A percentile compares a stretch with the other conserved stretches of the same genome.
Evolutionary conservation across 75 land plant species (phyloP).

Genomic region (Adiantum capillusveneris): DNA sequence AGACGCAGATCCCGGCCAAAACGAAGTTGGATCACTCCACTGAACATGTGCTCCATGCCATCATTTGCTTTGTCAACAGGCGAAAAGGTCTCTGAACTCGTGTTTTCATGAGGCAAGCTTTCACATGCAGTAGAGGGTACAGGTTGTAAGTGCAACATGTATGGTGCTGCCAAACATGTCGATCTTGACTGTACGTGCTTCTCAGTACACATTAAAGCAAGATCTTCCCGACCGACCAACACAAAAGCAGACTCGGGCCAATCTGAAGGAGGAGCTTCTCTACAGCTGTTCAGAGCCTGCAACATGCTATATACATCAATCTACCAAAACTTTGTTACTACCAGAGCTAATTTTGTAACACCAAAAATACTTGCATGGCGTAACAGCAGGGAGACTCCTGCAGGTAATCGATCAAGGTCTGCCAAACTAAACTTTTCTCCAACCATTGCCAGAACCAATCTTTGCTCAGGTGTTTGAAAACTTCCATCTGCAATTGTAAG

Average conservation of each 20-base stretch:
- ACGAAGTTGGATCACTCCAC: constrained; percentile 59
- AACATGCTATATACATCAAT: no score
- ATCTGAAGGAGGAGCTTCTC: constrained; percentile 84
- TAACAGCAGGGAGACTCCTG: constrained; percentile 86
- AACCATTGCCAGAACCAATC: constrained; percentile 86
- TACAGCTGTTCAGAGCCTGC: constrained; percentile 84
- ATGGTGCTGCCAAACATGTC: constrained; percentile 63
- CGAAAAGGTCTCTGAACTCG: constrained; percentile 38
- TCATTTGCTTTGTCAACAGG: constrained; percentile 50
- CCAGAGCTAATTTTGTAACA: no score
- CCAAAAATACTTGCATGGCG: constrained; percentile 63
- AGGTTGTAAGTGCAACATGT: constrained; percentile 83
- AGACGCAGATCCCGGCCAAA: constrained; percentile 91
- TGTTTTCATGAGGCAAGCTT: constrained; percentile 37
- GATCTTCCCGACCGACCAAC: constrained; percentile 92
- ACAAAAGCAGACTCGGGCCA: constrained; percentile 96
- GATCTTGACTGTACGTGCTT: constrained; percentile 20
- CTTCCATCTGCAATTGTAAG: constrained; percentile 59
- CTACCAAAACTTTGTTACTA: no score
- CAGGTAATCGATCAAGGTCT: constrained; percentile 81
- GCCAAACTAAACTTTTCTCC: constrained; percentile 84
- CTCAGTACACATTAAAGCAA: constrained; percentile 41
- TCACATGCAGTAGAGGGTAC: constrained; percentile 45
- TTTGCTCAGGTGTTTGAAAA: constrained; percentile 48
- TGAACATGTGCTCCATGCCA: constrained; percentile 98